A percentile compares a stretch with the other conserved stretches of the same genome.
These are phyloP conservation scores for Jimgerdemannia flammicorona DNA, from an alignment of 192 early-diverging fungal species.

Conservation along the genomic window DNA sequence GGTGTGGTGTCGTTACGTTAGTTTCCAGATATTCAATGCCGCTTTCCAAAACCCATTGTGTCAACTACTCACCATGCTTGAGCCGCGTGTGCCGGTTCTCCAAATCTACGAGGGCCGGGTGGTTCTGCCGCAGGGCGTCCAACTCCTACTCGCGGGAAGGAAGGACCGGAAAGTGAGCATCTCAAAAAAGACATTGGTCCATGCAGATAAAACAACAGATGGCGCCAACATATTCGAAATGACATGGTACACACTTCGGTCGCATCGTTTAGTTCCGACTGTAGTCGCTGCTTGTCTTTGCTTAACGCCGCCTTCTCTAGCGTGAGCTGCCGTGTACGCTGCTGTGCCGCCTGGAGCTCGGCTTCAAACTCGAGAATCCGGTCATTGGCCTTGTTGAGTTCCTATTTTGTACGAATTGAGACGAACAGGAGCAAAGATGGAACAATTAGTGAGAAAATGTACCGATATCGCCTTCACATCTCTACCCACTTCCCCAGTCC, in stretches of 20 bases:
- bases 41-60: not conserved
- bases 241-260: not conserved
- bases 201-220: no score
- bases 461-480: no score
- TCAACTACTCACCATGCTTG: not conserved
- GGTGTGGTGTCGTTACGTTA: not conserved
- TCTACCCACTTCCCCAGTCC: no score
- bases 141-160: not conserved
- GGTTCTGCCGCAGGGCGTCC: not conserved
- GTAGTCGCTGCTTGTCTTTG: not conserved
- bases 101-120: not conserved
- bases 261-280: not conserved
- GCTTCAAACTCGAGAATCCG: not conserved
- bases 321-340: not conserved
- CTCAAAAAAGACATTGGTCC: no score
- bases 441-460: no score
- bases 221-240: no score
- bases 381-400: not conserved
- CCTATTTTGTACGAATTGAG: not conserved
- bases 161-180: no score
- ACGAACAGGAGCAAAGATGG: no score
- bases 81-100: not conserved
- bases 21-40: no score
- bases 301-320: not conserved
- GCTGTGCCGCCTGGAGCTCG: not conserved